Conservation (phyloP, 2,329 filamentous ascomycete species). For the Claviceps sp. region DNA sequence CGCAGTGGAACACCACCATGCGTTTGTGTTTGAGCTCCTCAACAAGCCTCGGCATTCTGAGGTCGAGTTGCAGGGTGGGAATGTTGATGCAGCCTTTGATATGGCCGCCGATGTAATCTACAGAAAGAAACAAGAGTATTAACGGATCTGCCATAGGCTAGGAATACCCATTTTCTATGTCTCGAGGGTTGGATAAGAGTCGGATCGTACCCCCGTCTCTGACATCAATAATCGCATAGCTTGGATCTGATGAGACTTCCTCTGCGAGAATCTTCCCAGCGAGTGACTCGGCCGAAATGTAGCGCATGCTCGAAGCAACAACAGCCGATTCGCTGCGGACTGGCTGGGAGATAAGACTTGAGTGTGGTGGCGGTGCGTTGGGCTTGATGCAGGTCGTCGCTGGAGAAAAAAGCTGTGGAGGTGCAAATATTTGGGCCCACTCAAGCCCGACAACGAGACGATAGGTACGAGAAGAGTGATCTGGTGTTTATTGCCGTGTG, state of each 20-base stretch:
- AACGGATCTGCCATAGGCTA: not conserved
- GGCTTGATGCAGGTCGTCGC: not conserved
- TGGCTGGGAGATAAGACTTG: too few relatives aligned
- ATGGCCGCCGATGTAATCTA: conserved; percentile 84
- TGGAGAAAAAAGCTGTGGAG: not conserved
- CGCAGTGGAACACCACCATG: conserved; percentile 87
- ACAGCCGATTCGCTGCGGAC: conserved; percentile 36
- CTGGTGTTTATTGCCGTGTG: not conserved
- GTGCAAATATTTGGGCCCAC: not conserved
- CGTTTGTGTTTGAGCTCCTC: conserved; percentile 64
- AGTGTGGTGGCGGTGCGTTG: not conserved
- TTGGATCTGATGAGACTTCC: conserved; percentile 24
- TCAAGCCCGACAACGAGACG: not conserved
- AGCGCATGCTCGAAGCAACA: conserved; percentile 47
- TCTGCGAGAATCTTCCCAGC: conserved; percentile 47
- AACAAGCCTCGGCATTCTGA: conserved; percentile 68
- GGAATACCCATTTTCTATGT: not conserved
- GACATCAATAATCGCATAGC: conserved; percentile 73
- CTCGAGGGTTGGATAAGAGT: not conserved
- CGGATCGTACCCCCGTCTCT: conserved; percentile 56
- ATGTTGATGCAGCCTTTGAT: conserved; percentile 67
- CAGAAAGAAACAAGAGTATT: not conserved
- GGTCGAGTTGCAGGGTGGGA: conserved; percentile 60
- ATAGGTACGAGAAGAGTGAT: not conserved
- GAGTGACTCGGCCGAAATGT: conserved; percentile 56